Percentiles rank a stretch among this genome's conserved stretches.
Evolutionary conservation across 371 early-diverging fungal species (phyloP).

Genomic region (Actinomortierella wolfii): DNA sequence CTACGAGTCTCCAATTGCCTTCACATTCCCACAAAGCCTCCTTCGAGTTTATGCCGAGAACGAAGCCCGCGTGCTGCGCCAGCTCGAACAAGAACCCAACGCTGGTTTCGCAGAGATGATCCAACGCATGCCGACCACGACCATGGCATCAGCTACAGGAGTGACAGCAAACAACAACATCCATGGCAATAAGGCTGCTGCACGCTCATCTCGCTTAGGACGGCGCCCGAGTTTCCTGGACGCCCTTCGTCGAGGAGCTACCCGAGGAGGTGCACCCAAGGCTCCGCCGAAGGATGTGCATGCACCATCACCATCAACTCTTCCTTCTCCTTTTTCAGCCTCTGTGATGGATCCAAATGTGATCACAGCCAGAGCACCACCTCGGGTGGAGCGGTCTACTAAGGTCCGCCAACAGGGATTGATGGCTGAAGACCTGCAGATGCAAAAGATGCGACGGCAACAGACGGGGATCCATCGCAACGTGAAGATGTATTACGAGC

Average conservation of each 20-base stretch:
- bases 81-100: slow-evolving; percentile 28
- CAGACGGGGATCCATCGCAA: slow-evolving; percentile 43
- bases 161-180: no score
- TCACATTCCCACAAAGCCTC: slow-evolving; percentile 27
- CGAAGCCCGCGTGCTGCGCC: slow-evolving; percentile 27
- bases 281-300: no score
- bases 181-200: no score
- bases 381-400: slow-evolving; percentile 5
- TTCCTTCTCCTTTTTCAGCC: no score
- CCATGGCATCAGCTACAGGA: no score
- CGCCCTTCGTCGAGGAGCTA: slow-evolving; percentile 16
- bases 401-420: slow-evolving; percentile 35
- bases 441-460: slow-evolving; percentile 37
- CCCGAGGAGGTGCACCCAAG: no score
- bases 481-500: slow-evolving; percentile 31
- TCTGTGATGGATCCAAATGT: no score
- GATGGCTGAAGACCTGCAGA: slow-evolving; percentile 27
- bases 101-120: slow-evolving; percentile 34
- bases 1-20: slow-evolving; percentile 38
- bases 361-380: no score
- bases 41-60: slow-evolving; percentile 35
- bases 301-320: no score
- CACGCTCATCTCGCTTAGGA: no score
- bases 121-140: slow-evolving; percentile 20
- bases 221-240: slow-evolving; percentile 33